phyloP scores from a whole-genome alignment of 2,329 filamentous ascomycete species.

The Trichoderma hamatum region DNA sequence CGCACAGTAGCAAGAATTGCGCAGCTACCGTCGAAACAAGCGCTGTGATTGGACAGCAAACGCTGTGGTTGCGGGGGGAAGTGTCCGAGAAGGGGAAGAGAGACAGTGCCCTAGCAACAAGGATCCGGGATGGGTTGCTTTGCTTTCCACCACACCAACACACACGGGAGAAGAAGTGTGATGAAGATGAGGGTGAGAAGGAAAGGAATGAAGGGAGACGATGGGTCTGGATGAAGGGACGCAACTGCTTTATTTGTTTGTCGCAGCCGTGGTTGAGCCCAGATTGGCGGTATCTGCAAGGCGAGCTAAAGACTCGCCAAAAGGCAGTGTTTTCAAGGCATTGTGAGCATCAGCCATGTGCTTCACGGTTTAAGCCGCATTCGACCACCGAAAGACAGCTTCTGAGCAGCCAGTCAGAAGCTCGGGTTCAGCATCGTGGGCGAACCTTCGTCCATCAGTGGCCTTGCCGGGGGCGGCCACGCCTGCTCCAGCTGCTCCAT shows the following conservation, averaged over 20 bases:
- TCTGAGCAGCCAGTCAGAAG: slow-evolving; percentile 30
- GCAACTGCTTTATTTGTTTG: slow-evolving; percentile 19
- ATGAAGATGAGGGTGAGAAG: slow-evolving; percentile 13
- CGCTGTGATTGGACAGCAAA: slow-evolving; percentile 1
- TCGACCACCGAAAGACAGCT: slow-evolving; percentile 27
- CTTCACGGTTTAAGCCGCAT: slow-evolving; percentile 28
- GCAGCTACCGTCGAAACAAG: neutral
- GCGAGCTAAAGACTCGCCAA: slow-evolving; percentile 13
- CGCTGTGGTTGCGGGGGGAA: neutral
- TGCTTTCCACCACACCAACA: slow-evolving; percentile 21
- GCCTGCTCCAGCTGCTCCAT: slow-evolving; percentile 23
- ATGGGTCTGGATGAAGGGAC: neutral
- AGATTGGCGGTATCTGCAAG: neutral
- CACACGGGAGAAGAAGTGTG: neutral
- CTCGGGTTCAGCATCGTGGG: slow-evolving; percentile 28
- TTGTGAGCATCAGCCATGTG: slow-evolving; percentile 7
- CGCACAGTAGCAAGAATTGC: slow-evolving; percentile 12
- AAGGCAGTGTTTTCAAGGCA: slow-evolving; percentile 15
- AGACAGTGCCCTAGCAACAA: neutral
- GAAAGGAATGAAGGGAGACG: neutral
- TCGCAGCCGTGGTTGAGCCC: slow-evolving; percentile 6
- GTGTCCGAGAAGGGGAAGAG: neutral
- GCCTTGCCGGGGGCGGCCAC: slow-evolving; percentile 4
- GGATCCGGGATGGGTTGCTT: neutral
- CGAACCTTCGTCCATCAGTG: slow-evolving; percentile 28